Evolutionary conservation across 1,284 basidiomycete genomes (phyloP), one percentile per base, ranked within the genome.

Genomic region (Leucoagaricus sp.): DNA sequence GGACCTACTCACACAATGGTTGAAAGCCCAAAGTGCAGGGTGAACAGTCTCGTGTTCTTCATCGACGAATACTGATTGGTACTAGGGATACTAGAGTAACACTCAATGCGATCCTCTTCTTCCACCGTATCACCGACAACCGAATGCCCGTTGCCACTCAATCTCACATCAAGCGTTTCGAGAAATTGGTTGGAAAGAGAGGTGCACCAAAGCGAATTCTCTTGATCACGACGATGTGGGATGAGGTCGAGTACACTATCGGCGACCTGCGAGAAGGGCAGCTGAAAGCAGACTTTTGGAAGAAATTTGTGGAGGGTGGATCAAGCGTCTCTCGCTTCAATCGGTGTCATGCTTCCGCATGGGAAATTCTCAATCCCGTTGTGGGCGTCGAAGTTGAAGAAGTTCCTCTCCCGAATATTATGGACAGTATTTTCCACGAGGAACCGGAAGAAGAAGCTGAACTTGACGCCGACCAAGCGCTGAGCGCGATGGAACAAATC

Each of bases 171-270:
- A 46, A 57, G n/a, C 26, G 33, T 12, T 57, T 57, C 41, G 55
- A 57, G 25, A 51, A 57, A 33, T 34, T 57, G 7, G 42, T 57
- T n/a, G 55, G 55, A 4, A 57, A 57, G 17, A 47, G 40, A 23
- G 55, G 42, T 1, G 55, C 49, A n/a, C 55, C 41, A 13, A 50
- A 23, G 26, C 34, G 49, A 12, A 49, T 57, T 13, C 42, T 51
- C 1, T 49, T 57, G 7, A n/a, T 57, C 17, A 57, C 55, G 21
- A 57, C 55, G 1, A 57, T 57, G 55, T 57, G 55, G 55, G 49
- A 52, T 33, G 55, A 57, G 23, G 15, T 57, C n/a, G 49, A 57
- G 19, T 15, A 45, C 1, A 17, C 13, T 17, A 47, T 40, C 15
- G 55, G 33, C 17, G 31, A 33, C 3, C 23, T 29, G 7, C 31